Evolutionary conservation across 1,139 yeast species (phyloP), one percentile per base, ranked within the genome.

Genomic region (Zhuliangozyma blackwelliae): DNA sequence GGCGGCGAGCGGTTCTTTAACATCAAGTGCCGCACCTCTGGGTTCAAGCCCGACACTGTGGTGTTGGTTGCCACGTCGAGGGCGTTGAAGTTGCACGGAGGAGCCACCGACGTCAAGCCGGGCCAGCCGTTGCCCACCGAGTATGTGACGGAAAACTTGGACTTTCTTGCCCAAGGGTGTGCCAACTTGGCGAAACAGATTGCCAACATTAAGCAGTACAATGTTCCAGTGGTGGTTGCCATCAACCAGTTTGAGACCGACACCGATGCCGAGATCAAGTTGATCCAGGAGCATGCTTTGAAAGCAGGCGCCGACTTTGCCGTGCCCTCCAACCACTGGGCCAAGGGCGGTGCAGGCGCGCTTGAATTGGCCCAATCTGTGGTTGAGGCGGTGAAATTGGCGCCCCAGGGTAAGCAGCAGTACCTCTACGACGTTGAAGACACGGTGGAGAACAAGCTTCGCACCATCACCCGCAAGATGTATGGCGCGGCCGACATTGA

Each of bases 1-100:
- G 94, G 94, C 49, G 94, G 94, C 51, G 94, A 84, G 65, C 72
- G 94, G 59, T 83, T 83, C 60, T 77, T 82, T 63, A 81, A 83
- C 61, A 83, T 84, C 56, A 84, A 84, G 63, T 82, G 90, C 53
- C 77, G 92, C 60, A 70, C 88, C 7, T 79, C 87, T 30, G 90
- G 88, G 2, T 65, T 79, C 45, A 68, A 70, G 42, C 94, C 94
- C 22, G 81, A 83, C 55, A 76, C 80, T 27, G 86, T 83, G 36
- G 89, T 84, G 26, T 67, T 84, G 43, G 94, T 84, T 41, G 89
- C 94, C 27, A 84, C 94, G 29, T 76, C 84, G 3, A 71, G 92
- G 57, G 94, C 92, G 7, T 70, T 84, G 62, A 84, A 84, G 59
- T 66, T 82, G 45, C 94, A 84, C 49, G 94, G 94, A 45, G 92